phyloP scores from a whole-genome alignment of 2,329 filamentous ascomycete genomes.

The Colletotrichum nymphaeae region DNA sequence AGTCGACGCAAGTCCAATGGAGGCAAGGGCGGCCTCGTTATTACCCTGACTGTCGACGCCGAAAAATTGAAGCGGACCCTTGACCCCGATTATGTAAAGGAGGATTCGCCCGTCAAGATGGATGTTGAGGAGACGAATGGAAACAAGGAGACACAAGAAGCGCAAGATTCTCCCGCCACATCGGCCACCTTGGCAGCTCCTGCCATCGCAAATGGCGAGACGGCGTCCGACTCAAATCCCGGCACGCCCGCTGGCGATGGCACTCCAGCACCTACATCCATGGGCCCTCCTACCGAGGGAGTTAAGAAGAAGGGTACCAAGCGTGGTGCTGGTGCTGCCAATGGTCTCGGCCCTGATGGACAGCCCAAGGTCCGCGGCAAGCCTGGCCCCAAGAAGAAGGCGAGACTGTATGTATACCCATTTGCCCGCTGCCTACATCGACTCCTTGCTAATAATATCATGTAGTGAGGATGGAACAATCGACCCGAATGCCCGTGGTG shows the following conservation, averaged over 20 bases:
- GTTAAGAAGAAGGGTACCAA: conserved; percentile 83
- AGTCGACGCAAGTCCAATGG: conserved; percentile 35
- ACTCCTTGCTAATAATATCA: conserved; percentile 18
- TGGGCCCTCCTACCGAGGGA: conserved; percentile 71
- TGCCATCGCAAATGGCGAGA: conserved; percentile 62
- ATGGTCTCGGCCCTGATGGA: conserved; percentile 70
- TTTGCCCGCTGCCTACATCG: background rate
- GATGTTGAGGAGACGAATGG: conserved; percentile 41
- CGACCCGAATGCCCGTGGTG: conserved; percentile 61
- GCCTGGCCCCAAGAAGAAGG: conserved; percentile 97
- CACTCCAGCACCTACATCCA: conserved; percentile 65
- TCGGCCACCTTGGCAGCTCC: conserved; percentile 53
- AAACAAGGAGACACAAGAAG: conserved; percentile 47
- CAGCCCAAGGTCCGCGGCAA: conserved; percentile 81
- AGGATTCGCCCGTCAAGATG: conserved; percentile 56
- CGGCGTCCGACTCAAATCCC: conserved; percentile 69
- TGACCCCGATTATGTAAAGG: conserved; percentile 54
- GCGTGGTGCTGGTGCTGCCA: conserved; percentile 73
- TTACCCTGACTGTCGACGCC: conserved; percentile 66
- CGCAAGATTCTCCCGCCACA: conserved; percentile 57
- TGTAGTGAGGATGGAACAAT: conserved; percentile 72
- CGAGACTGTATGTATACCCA: conserved; percentile 79
- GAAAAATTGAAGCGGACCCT: conserved; percentile 62
- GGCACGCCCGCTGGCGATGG: conserved; percentile 68
- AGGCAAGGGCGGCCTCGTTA: conserved; percentile 48